A percentile compares a stretch with the other conserved stretches of the same genome.
These are phyloP conservation scores for Saccharomyces paradoxus DNA, from an alignment of 805 yeast species.

Conservation along the genomic window DNA sequence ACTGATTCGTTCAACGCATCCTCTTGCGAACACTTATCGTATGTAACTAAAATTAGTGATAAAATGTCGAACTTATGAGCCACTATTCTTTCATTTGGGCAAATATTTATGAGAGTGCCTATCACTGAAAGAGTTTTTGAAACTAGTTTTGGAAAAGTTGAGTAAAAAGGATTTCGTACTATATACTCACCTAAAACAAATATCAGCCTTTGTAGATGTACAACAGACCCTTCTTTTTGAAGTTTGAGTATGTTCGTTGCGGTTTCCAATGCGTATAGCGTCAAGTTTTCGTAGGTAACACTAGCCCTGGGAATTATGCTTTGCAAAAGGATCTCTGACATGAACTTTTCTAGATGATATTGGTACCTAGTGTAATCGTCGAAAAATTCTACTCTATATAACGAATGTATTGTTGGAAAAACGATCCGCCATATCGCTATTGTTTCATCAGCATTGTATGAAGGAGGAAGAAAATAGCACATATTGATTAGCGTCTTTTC, in stretches of 20 bases:
- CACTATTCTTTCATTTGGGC: slow-evolving; percentile 16
- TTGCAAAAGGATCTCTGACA: slow-evolving; percentile 21
- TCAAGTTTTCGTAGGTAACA: slow-evolving; percentile 15
- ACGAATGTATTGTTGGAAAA: slow-evolving; percentile 17
- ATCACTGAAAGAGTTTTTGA: slow-evolving; percentile 11
- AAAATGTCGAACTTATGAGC: slow-evolving; percentile 22
- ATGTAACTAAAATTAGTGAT: slow-evolving; percentile 14
- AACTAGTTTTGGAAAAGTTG: slow-evolving; percentile 13
- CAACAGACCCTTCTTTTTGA: slow-evolving; percentile 7
- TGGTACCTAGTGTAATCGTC: slow-evolving; percentile 3
- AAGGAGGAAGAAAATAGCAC: slow-evolving; percentile 26
- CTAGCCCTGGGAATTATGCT: slow-evolving; percentile 22
- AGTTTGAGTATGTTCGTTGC: slow-evolving; percentile 2
- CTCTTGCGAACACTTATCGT: slow-evolving; percentile 21
- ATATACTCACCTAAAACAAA: slow-evolving; percentile 24
- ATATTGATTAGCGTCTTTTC: slow-evolving; percentile 21
- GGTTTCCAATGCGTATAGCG: slow-evolving; percentile 8
- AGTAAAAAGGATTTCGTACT: slow-evolving; percentile 23
- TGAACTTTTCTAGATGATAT: slow-evolving; percentile 11
- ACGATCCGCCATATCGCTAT: slow-evolving; percentile 12
- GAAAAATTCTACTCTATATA: slow-evolving; percentile 13
- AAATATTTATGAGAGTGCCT: slow-evolving; percentile 2
- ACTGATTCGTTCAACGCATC: slow-evolving; percentile 10
- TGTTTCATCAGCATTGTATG: slow-evolving; percentile 13
- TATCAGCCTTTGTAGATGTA: slow-evolving; percentile 20